Evolutionary conservation across 805 yeast species (phyloP), one percentile per base, ranked within the genome.

Genomic region (Candida nanaspora): DNA sequence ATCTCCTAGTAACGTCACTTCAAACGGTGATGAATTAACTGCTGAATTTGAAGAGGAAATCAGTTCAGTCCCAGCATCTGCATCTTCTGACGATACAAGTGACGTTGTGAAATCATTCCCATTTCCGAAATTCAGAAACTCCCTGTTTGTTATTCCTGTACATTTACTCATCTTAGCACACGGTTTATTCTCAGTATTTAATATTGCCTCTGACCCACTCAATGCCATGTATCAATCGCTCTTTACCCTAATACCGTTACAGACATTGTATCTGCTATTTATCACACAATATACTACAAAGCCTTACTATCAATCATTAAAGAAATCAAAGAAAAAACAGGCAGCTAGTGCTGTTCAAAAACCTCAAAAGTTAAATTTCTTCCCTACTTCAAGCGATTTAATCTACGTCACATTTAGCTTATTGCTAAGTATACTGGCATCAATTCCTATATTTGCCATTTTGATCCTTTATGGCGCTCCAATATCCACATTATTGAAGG

Each of bases 381-480:
- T 41, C 33, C 50, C 51, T 4, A 34, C 41, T 13, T 39, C 47
- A 6, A 48, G 52, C 14, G 55, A 52, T 26, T 29, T 51, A 8
- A 32, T 55, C 22, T 56, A 66, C 31, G 33, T 66, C 8, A 21
- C 50, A 6, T 55, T 65, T 19, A 45, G 66, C 14, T 23, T 62
- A 1, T 38, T 64, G 6, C 40, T 69, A 3, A 56, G 74, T 2
- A 23, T 65, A 1, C 21, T 62, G 3, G 47, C 67, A n/a, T 52
- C 76, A 6, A 30, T 63, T 1, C 72, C 69, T 2, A 41, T 67
- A n/a, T 69, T 66, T 44, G 42, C 60, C 8, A 43, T 57, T 2
- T 56, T 82, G 35, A 66, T 87, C 2, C 51, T 87, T 11, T 76
- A 86, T 53, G 97, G 97, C 7, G 94, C 96, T 0, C 96, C 96